Base-by-base conservation (phyloP, 169 alveolate species). In the Theileria annulata region DNA sequence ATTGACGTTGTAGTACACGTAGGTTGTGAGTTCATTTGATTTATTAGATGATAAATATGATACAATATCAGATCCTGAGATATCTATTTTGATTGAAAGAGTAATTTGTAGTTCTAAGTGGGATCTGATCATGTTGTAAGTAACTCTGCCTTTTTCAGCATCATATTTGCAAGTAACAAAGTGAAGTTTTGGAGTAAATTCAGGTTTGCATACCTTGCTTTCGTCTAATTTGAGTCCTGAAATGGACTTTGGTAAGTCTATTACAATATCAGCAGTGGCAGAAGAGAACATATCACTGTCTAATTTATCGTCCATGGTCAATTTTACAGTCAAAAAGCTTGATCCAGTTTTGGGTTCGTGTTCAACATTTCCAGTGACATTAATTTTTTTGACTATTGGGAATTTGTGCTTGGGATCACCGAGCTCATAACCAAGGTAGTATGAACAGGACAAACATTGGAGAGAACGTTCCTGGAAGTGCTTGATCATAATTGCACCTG, bases 171-270 rank as follows among this genome's bases (percentile, higher is more conserved):
- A 42, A 42, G 51, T 42, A 42, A 42, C 17, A 17, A 1, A 8
- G 51, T 1, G 13, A 42, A 42, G 51, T 42, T 42, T 8, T 42
- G 51, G 51, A 3, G 51, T 42, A 42, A 2, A 42, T 3, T 42
- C 51, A 42, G 51, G 51, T 0, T 42, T 42, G 51, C 51, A 42
- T 8, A 42, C 6, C 51, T 42, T 42, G 0, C 19, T 42, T 42
- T 58, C 35, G 15, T 58, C 67, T 25, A 58, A 58, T 58, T 58
- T 58, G 6, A 12, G 8, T 10, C 67, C 67, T 25, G 13, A 10
- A 58, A 58, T 12, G 8, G 30, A 2, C 13, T 58, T 58, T 58
- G 67, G 67, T 58, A 58, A 58, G 35, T 28, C 67, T 58, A 58
- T 10, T 6, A 10, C 67, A 25, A 58, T 28, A 58, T 58, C 67